Evolutionary conservation across 208 protist species (phyloP).

Genomic region (Crithidia bombi): DNA sequence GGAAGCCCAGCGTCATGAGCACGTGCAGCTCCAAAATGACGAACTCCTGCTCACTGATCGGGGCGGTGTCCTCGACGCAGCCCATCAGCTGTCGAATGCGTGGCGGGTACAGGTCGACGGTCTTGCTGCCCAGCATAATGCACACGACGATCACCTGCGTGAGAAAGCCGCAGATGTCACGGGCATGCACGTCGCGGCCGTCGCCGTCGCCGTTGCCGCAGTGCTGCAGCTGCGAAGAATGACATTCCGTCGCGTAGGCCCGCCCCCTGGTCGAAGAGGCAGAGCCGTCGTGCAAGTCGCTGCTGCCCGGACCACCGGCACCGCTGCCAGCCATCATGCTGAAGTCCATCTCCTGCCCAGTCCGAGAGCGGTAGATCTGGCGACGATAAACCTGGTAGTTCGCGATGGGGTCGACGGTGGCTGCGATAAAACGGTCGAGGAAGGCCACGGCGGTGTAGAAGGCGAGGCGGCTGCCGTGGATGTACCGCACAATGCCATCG

Average conservation of each 20-base stretch:
- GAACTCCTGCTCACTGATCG: conserved; percentile 55
- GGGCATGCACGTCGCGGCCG: conserved; percentile 26
- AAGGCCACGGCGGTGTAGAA: conserved; percentile 68
- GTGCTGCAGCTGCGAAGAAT: conserved; percentile 6
- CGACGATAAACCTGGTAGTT: conserved; percentile 34
- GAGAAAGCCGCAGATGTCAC: conserved; percentile 58
- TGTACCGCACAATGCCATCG: conserved; percentile 72
- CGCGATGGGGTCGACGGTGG: conserved; percentile 37
- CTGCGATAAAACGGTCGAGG: conserved; percentile 71
- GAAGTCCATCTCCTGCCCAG: conserved; percentile 31
- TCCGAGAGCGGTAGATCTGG: conserved; percentile 16
- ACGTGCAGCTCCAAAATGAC: conserved; percentile 57
- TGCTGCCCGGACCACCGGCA: background rate
- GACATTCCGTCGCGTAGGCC: too few species aligned
- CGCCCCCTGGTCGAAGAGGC: too few species aligned
- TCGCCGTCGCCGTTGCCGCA: background rate
- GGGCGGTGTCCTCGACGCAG: conserved; percentile 47
- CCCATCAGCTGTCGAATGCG: conserved; percentile 58
- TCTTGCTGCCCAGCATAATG: conserved; percentile 80
- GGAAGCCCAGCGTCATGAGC: conserved; percentile 40
- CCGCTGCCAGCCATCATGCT: conserved; percentile 14
- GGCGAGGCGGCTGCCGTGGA: conserved; percentile 56
- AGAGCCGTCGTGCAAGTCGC: background rate
- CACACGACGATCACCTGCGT: conserved; percentile 78
- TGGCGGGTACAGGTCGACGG: conserved; percentile 71